Percentiles rank a stretch among this genome's conserved stretches.
These are phyloP conservation scores for Clitocybe nebularis DNA, from an alignment of 1,284 basidiomycete genomes.

Conservation along the genomic window DNA sequence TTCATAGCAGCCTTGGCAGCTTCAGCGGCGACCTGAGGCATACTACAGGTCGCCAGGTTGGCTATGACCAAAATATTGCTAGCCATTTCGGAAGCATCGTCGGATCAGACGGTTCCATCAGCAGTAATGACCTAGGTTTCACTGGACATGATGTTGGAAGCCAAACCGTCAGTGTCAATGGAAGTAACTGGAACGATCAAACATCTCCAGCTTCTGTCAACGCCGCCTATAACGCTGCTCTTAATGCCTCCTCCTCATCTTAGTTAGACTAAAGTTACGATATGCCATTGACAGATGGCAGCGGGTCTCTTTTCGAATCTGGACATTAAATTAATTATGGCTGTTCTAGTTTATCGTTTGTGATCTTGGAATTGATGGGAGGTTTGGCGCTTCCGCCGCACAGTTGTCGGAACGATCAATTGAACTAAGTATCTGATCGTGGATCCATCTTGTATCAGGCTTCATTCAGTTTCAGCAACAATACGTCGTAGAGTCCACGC, in stretches of 20 bases:
- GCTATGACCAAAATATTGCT: slow-evolving; percentile 31
- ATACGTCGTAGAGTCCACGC: no score
- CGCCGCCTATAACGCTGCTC: slow-evolving; percentile 12
- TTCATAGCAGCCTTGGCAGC: slow-evolving; percentile 28
- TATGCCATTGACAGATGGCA: no score
- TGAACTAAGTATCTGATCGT: no score
- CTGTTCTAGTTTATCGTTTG: no score
- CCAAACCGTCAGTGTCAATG: slow-evolving; percentile 12
- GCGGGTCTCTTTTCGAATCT: no score
- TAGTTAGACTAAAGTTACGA: no score
- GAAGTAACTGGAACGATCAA: slow-evolving; percentile 13
- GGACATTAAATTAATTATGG: no score
- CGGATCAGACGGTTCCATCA: slow-evolving; percentile 31
- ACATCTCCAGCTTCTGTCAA: slow-evolving; percentile 12
- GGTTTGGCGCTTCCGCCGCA: no score
- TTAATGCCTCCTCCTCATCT: slow-evolving; percentile 11
- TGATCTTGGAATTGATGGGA: no score
- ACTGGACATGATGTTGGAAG: slow-evolving; percentile 28
- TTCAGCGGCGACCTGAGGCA: slow-evolving; percentile 35
- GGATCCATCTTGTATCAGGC: no score
- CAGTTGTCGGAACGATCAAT: no score
- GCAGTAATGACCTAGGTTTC: slow-evolving; percentile 32
- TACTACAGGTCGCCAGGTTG: slow-evolving; percentile 28
- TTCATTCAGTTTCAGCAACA: no score
- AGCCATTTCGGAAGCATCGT: slow-evolving; percentile 27